Evolutionary conservation across 1,284 basidiomycete species (phyloP), one percentile per base, ranked within the genome.

Genomic region (Trametes sp.): DNA sequence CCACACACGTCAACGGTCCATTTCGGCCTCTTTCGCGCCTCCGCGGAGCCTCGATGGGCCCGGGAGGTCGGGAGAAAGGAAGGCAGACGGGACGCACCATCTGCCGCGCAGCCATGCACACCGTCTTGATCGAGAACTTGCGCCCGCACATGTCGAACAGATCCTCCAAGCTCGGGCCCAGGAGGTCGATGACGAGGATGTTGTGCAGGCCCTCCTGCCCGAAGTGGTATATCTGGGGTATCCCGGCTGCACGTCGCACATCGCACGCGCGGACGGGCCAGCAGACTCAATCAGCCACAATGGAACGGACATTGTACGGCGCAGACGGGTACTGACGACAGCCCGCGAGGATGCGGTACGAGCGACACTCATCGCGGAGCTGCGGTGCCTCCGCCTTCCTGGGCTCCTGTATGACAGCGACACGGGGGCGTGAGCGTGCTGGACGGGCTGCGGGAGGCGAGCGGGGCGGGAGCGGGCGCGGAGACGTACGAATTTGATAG

Each of bases 191-290:
- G 67, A 98, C 95, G 66, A 98, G 88, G 70, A 98, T 95, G 77
- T 98, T 98, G 82, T 98, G 95, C 57, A 98, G 84, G n/a, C 95
- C 95, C 80, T 98, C 96, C 78, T 96, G 94, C 50, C 96, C 96
- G 76, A 98, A 98, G 80, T 98, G 96, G 82, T 98, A 96, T 74
- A 98, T 96, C 78, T 98, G 95, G 21, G 94, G 95, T 53, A 97
- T 94, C 35, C 94, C 94, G 65, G 87, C 92, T 95, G 76, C 29
- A 50, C 19, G 45, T 55, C 26, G 41, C 28, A 24, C 58, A n/a
- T 33, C 24, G 24, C 28, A 51, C 24, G 14, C n/a, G 48, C n/a
- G n/a, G 19, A 16, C 21, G 8, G 38, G 33, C 35, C 23, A 19
- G 35, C 26, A 31, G 52, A 26, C 56, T 62, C 38, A 69, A 61